Percentiles rank a stretch among this genome's conserved stretches.
These are phyloP conservation scores for Amylocarpus encephaloides DNA, from an alignment of 2,329 filamentous ascomycete genomes.

Conservation along the genomic window DNA sequence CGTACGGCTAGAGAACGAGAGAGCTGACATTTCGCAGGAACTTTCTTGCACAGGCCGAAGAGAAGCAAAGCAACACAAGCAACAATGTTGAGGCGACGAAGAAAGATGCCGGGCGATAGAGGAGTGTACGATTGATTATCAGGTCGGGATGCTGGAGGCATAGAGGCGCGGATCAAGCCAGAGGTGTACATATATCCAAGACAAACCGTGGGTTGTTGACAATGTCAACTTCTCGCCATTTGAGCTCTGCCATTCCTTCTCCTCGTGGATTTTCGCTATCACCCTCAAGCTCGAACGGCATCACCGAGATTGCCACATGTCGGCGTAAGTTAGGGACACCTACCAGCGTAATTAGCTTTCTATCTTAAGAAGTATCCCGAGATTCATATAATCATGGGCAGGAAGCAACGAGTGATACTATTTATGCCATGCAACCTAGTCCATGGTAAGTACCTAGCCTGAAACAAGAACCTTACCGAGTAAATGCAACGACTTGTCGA, in stretches of 20 bases:
- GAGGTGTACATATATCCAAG: conserved; percentile 16
- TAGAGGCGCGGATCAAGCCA: neutral
- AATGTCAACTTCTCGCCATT: too few species aligned
- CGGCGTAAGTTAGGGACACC: too few species aligned
- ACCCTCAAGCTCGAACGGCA: neutral
- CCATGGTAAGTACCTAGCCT: too few species aligned
- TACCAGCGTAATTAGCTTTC: too few species aligned
- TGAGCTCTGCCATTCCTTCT: neutral
- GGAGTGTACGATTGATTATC: neutral
- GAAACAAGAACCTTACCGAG: too few species aligned
- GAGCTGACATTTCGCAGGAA: conserved; percentile 19
- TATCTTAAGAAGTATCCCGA: too few species aligned
- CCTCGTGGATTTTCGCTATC: neutral
- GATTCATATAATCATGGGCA: too few species aligned
- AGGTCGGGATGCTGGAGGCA: neutral
- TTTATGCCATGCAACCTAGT: too few species aligned
- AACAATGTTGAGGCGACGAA: conserved; percentile 9
- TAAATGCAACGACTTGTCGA: too few species aligned
- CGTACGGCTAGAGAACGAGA: neutral
- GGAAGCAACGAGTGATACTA: too few species aligned
- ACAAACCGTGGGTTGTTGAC: neutral
- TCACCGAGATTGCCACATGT: too few species aligned
- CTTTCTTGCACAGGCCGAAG: conserved; percentile 23
- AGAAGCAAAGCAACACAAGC: conserved; percentile 13
- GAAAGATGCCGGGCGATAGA: conserved; percentile 6